These are phyloP conservation scores for Diatrype stigma DNA, from an alignment of 2,329 filamentous ascomycete species.

Conservation along the genomic window DNA sequence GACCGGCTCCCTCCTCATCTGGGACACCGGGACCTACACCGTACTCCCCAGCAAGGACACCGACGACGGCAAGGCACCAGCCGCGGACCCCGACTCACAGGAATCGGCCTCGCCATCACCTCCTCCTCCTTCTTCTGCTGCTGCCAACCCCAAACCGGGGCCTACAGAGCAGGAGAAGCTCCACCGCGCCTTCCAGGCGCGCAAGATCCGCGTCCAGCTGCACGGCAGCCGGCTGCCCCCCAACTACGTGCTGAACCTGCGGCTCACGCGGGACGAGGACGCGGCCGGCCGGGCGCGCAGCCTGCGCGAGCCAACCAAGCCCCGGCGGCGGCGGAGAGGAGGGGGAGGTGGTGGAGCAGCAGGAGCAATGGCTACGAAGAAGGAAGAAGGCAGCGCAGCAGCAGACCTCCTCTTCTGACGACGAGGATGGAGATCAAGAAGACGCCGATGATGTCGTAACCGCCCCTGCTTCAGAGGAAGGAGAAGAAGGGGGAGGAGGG, in stretches of 20 bases:
- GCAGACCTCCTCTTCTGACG: too few species aligned
- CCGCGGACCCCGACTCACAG: slow-evolving; percentile 32
- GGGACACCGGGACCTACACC: slow-evolving; percentile 58
- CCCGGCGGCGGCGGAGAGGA: slow-evolving; percentile 22
- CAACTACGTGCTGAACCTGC: slow-evolving; percentile 49
- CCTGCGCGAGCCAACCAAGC: slow-evolving; percentile 17
- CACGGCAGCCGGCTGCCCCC: slow-evolving; percentile 50
- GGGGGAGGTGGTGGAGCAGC: slow-evolving; percentile 11
- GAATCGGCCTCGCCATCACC: slow-evolving; percentile 21
- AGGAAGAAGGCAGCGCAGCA: too few species aligned
- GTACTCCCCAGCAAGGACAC: slow-evolving; percentile 38
- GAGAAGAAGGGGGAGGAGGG: slow-evolving; percentile 5
- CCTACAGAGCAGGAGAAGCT: slow-evolving; percentile 44
- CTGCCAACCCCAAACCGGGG: background rate
- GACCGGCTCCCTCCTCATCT: slow-evolving; percentile 57
- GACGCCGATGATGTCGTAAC: slow-evolving; percentile 18
- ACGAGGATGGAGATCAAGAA: slow-evolving; percentile 8
- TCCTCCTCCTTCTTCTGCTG: background rate
- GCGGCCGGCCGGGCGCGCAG: slow-evolving; percentile 23
- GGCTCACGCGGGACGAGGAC: slow-evolving; percentile 45
- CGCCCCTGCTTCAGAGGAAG: slow-evolving; percentile 7
- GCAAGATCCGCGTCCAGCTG: slow-evolving; percentile 54
- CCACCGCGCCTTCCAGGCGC: slow-evolving; percentile 44
- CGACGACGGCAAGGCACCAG: slow-evolving; percentile 19
- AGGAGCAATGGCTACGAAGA: slow-evolving; percentile 6